Evolutionary conservation across 2,329 filamentous ascomycete species (phyloP).

Genomic region (Cladophialophora carrionii): DNA sequence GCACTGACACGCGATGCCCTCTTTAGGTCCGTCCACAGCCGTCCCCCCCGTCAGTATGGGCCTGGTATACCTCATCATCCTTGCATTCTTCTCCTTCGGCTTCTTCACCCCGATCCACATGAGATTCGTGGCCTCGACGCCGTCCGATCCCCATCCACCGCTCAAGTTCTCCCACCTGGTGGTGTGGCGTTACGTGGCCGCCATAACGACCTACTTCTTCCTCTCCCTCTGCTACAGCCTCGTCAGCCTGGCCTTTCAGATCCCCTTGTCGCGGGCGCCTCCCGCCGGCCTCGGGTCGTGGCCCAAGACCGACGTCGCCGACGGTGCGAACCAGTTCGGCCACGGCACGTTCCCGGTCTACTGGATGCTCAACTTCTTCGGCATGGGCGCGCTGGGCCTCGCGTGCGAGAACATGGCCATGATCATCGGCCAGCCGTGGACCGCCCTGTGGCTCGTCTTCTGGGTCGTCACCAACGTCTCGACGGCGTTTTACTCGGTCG

Average conservation of each 20-base stretch:
- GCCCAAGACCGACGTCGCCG: slow-evolving; percentile 9
- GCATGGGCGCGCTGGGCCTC: slow-evolving; percentile 65
- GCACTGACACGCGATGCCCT: neutral
- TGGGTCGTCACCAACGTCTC: slow-evolving; percentile 69
- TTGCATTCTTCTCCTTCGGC: slow-evolving; percentile 67
- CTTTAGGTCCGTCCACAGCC: slow-evolving; percentile 50
- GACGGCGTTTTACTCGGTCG: slow-evolving; percentile 63
- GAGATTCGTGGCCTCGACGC: slow-evolving; percentile 55
- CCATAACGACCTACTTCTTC: slow-evolving; percentile 62
- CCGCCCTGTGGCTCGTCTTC: slow-evolving; percentile 64
- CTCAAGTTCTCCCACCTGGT: slow-evolving; percentile 51
- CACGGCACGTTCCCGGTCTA: slow-evolving; percentile 64
- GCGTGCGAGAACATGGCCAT: slow-evolving; percentile 69
- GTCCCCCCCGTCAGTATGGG: slow-evolving; percentile 65
- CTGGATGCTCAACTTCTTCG: slow-evolving; percentile 66
- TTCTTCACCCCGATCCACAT: slow-evolving; percentile 68
- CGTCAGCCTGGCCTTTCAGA: slow-evolving; percentile 65
- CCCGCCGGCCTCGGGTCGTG: slow-evolving; percentile 40
- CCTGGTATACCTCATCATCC: slow-evolving; percentile 68
- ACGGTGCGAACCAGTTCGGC: slow-evolving; percentile 60
- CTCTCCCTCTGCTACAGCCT: slow-evolving; percentile 66
- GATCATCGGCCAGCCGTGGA: slow-evolving; percentile 65
- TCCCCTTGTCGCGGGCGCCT: slow-evolving; percentile 59
- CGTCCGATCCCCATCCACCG: slow-evolving; percentile 49
- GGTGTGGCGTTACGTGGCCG: slow-evolving; percentile 60